phyloP scores from a whole-genome alignment of 2,329 filamentous ascomycete species.

The Xylariaceae sp. region DNA sequence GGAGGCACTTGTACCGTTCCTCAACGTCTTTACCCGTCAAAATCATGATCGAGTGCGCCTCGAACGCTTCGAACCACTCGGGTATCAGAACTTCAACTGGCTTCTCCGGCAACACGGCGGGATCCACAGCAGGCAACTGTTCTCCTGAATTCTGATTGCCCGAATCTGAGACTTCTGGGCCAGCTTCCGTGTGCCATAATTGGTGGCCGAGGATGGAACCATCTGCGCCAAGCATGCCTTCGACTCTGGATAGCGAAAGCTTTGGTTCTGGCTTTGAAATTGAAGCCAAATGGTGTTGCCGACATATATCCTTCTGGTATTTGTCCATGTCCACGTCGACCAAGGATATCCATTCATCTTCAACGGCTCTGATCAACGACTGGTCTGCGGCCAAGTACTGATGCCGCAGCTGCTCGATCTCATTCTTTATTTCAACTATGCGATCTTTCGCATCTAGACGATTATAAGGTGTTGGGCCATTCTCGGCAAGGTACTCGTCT shows the following conservation, averaged over 20 bases:
- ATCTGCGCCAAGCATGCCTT: constrained; percentile 21
- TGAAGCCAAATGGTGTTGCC: constrained; percentile 6
- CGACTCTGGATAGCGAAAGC: constrained; percentile 14
- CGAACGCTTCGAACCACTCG: constrained; percentile 24
- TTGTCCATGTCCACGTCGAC: constrained; percentile 14
- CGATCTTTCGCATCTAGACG: constrained; percentile 8
- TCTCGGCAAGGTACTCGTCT: constrained; percentile 3
- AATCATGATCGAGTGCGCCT: constrained; percentile 6
- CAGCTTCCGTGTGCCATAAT: no score
- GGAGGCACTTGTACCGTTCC: constrained; percentile 17
- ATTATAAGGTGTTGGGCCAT: not conserved
- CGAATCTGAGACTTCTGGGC: not conserved
- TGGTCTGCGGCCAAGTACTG: constrained; percentile 9
- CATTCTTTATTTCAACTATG: constrained; percentile 1
- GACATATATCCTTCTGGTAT: constrained; percentile 11
- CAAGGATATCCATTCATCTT: constrained; percentile 16
- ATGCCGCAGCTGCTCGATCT: not conserved
- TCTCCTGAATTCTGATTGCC: not conserved
- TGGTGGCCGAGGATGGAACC: constrained; percentile 3
- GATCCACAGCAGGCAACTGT: not conserved
- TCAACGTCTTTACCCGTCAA: constrained; percentile 11
- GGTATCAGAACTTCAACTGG: constrained; percentile 17
- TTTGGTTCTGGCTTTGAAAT: not conserved
- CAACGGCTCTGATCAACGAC: constrained; percentile 16
- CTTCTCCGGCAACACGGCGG: constrained; percentile 4